phyloP scores from a whole-genome alignment of 306 rosid genomes.

The Vigna hirtella region DNA sequence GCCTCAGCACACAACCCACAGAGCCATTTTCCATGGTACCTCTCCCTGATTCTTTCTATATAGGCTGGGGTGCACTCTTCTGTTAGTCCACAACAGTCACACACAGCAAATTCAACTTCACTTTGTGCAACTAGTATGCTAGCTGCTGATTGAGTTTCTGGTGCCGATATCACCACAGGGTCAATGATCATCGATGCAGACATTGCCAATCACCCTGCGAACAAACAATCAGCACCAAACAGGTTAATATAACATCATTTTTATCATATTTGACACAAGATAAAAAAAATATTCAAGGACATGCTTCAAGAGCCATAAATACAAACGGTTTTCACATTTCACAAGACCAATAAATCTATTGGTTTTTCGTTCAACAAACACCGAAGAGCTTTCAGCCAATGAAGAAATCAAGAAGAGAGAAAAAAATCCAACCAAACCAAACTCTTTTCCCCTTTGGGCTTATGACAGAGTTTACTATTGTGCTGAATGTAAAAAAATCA shows the following conservation, averaged over 20 bases:
- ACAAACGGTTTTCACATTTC: conserved; percentile 1
- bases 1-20: conserved; percentile 96
- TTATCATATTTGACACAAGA: not conserved
- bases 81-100: conserved; percentile 91
- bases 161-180: conserved; percentile 61
- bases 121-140: conserved; percentile 50
- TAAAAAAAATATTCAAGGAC: not conserved
- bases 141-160: conserved; percentile 62
- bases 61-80: conserved; percentile 95
- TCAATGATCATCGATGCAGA: conserved; percentile 74
- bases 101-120: conserved; percentile 78
- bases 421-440: conserved; percentile 6
- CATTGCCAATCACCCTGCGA: conserved; percentile 71
- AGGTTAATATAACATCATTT: conserved; percentile 21
- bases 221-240: not conserved
- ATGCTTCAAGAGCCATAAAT: not conserved
- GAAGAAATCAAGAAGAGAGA: conserved; percentile 13
- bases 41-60: conserved; percentile 73
- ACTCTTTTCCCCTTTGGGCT: conserved; percentile 18
- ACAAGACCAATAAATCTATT: conserved; percentile 21
- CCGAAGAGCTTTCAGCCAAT: conserved; percentile 3
- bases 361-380: conserved; percentile 5
- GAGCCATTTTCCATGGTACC: conserved; percentile 81
- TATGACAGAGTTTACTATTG: not conserved
- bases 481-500: conserved; percentile 36